phyloP scores from a whole-genome alignment of 1,284 basidiomycete genomes.

The Lentinula novae-zelandiae region DNA sequence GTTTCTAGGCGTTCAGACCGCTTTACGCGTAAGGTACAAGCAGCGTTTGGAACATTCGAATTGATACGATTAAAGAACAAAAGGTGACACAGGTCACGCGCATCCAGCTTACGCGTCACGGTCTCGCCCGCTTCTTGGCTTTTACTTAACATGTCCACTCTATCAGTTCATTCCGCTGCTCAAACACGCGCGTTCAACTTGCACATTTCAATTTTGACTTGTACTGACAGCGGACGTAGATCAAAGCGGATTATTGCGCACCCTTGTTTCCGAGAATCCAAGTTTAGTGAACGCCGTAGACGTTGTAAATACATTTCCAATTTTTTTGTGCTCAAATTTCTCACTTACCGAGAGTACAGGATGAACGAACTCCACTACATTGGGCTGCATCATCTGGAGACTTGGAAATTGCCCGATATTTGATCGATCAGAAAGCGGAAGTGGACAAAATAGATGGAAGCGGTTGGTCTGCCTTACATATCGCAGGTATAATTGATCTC shows the following conservation, averaged over 20 bases:
- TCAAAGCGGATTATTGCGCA: slow-evolving; percentile 72
- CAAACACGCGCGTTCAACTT: slow-evolving; percentile 51
- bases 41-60: background rate
- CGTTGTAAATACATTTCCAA: slow-evolving; percentile 29
- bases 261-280: slow-evolving; percentile 67
- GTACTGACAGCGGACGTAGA: slow-evolving; percentile 39
- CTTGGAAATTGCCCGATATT: slow-evolving; percentile 65
- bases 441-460: slow-evolving; percentile 69
- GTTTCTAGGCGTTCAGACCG: background rate
- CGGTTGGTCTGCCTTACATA: slow-evolving; percentile 87
- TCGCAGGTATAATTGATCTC: slow-evolving; percentile 58
- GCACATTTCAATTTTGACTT: background rate
- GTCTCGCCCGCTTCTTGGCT: background rate
- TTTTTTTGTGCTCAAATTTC: background rate
- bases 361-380: slow-evolving; percentile 85
- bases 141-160: slow-evolving; percentile 25
- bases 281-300: slow-evolving; percentile 67
- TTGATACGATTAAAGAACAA: background rate
- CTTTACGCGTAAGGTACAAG: background rate
- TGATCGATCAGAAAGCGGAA: slow-evolving; percentile 72
- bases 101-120: slow-evolving; percentile 1
- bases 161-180: slow-evolving; percentile 59
- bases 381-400: slow-evolving; percentile 83
- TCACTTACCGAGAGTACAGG: slow-evolving; percentile 43
- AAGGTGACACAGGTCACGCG: background rate